A percentile compares a stretch with the other conserved stretches of the same genome.
phyloP scores from a whole-genome alignment of 768 basidiomycete species.

The Tricholomella constricta region DNA sequence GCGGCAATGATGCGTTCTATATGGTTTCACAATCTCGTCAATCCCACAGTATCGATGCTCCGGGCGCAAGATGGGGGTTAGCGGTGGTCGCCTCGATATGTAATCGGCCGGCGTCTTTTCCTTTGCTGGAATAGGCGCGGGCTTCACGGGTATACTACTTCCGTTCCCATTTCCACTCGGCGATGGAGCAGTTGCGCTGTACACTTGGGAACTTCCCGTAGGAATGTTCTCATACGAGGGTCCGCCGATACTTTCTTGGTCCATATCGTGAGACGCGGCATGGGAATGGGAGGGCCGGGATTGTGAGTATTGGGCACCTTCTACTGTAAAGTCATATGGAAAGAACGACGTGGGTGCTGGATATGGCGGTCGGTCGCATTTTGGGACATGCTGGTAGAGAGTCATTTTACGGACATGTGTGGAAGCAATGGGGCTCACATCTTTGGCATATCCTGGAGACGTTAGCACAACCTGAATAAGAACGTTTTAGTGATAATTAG shows the following conservation, averaged over 20 bases:
- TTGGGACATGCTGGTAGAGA: conserved; percentile 25
- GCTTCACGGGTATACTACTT: conserved; percentile 7
- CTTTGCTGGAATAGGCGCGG: conserved; percentile 2
- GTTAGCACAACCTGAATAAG: conserved; percentile 57
- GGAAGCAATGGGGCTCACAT: conserved; percentile 44
- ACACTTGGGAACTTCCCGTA: neutral
- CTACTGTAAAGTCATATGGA: conserved; percentile 8
- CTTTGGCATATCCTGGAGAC: conserved; percentile 66
- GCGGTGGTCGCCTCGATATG: conserved; percentile 37
- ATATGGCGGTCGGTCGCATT: conserved; percentile 28
- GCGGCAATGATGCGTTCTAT: conserved; percentile 78
- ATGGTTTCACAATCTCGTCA: conserved; percentile 72
- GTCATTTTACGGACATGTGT: neutral
- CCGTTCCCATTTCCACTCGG: neutral
- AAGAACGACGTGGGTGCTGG: conserved; percentile 14
- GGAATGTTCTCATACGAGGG: conserved; percentile 44
- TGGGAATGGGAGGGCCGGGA: conserved; percentile 2
- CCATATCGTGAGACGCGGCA: conserved; percentile 14
- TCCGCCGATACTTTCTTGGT: conserved; percentile 37
- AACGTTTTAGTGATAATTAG: neutral
- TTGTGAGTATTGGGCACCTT: conserved; percentile 1
- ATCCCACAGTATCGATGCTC: conserved; percentile 66
- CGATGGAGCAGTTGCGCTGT: neutral
- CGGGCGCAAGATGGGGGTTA: conserved; percentile 51
- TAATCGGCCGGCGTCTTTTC: conserved; percentile 10